phyloP scores from a whole-genome alignment of 2,329 filamentous ascomycete species.

The Pseudocercospora fijiensis region DNA sequence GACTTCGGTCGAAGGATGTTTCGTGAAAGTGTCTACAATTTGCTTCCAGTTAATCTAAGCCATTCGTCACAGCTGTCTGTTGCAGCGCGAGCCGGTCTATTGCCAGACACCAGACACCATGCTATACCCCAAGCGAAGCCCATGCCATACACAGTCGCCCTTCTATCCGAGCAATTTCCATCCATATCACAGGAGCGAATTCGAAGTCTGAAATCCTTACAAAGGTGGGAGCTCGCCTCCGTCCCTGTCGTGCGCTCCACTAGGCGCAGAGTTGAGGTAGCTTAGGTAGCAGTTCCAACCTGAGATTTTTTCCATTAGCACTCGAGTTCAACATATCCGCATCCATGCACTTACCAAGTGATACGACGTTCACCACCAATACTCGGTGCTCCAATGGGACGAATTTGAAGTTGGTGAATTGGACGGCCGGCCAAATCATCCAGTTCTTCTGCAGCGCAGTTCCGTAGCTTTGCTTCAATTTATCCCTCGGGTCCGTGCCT shows the following conservation, averaged over 20 bases:
- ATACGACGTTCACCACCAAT: slow-evolving; percentile 81
- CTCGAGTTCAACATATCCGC: background rate
- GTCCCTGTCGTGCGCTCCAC: slow-evolving; percentile 20
- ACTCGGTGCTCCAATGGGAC: slow-evolving; percentile 81
- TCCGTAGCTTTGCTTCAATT: slow-evolving; percentile 69
- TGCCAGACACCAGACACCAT: background rate
- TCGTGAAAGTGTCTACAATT: background rate
- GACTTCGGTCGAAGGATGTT: slow-evolving; percentile 37
- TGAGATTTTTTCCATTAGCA: slow-evolving; percentile 30
- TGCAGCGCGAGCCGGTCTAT: slow-evolving; percentile 2
- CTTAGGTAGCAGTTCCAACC: slow-evolving; percentile 62
- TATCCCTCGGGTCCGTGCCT: slow-evolving; percentile 59
- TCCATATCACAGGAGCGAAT: background rate
- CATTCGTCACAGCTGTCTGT: slow-evolving; percentile 1
- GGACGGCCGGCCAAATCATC: slow-evolving; percentile 82
- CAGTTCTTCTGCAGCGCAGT: slow-evolving; percentile 78
- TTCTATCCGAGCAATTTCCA: background rate
- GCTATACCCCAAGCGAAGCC: background rate
- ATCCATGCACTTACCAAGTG: slow-evolving; percentile 55
- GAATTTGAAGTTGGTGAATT: slow-evolving; percentile 83
- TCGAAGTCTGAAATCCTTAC: background rate
- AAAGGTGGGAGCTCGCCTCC: slow-evolving; percentile 19
- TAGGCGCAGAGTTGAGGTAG: slow-evolving; percentile 51
- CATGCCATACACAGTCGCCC: background rate
- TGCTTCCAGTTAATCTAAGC: background rate